Evolutionary conservation across 352 stramenopile genomes (phyloP).

Genomic region (Phytophthora litchii): DNA sequence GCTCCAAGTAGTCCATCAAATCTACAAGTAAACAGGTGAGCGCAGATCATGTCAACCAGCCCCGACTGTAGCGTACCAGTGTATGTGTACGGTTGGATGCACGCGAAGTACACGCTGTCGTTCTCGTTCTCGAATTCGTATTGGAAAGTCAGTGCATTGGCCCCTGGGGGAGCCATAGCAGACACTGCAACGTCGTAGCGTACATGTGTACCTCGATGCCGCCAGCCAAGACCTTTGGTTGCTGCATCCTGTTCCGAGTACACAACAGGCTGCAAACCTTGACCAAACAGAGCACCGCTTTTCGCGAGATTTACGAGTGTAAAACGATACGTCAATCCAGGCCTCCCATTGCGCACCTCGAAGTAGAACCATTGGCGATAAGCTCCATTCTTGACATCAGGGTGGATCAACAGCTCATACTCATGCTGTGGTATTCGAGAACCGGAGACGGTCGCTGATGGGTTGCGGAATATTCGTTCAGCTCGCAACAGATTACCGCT

Average conservation of each 20-base stretch:
- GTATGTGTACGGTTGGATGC: slow-evolving; percentile 89
- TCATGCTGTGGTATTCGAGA: slow-evolving; percentile 44
- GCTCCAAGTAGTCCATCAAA: slow-evolving; percentile 74
- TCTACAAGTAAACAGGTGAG: slow-evolving; percentile 35
- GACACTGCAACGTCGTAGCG: slow-evolving; percentile 60
- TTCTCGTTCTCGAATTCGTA: slow-evolving; percentile 70
- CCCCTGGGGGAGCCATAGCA: slow-evolving; percentile 40
- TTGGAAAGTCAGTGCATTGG: slow-evolving; percentile 71
- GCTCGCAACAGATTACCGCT: slow-evolving; percentile 68
- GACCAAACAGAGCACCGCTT: slow-evolving; percentile 78
- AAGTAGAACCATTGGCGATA: slow-evolving; percentile 94
- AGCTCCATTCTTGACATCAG: slow-evolving; percentile 82
- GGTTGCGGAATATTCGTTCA: slow-evolving; percentile 59
- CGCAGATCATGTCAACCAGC: neutral
- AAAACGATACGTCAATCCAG: slow-evolving; percentile 68
- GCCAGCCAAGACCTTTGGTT: slow-evolving; percentile 56
- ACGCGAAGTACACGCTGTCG: slow-evolving; percentile 85
- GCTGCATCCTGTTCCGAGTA: slow-evolving; percentile 69
- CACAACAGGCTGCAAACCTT: slow-evolving; percentile 80
- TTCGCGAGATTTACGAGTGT: slow-evolving; percentile 85
- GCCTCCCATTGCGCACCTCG: slow-evolving; percentile 63
- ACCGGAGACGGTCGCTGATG: neutral
- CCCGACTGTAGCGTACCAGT: slow-evolving; percentile 44
- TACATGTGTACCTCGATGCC: slow-evolving; percentile 62
- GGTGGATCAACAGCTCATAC: slow-evolving; percentile 77